Conservation (phyloP, 31 red algal species). For the Endocladia muricata region DNA sequence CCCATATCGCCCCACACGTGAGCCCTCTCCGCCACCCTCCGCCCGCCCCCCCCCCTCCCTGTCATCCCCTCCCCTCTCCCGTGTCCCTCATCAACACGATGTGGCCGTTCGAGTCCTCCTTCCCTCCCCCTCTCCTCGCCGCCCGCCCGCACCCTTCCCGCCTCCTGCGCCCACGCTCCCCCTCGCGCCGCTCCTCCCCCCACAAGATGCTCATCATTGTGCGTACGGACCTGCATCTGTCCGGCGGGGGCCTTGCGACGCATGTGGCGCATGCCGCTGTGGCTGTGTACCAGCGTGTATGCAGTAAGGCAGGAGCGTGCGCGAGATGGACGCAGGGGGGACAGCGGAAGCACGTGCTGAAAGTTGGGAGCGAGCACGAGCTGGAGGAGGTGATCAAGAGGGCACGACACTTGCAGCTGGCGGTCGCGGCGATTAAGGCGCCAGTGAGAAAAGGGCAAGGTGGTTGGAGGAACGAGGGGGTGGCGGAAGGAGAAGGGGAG, state of each 20-base stretch:
- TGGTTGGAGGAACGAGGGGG: neutral
- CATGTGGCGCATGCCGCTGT: constrained; percentile 8
- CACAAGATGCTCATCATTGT: constrained; percentile 15
- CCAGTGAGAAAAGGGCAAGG: neutral
- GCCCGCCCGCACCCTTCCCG: constrained; percentile 16
- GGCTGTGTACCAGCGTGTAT: neutral
- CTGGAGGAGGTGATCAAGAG: neutral
- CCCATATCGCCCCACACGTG: too few relatives aligned
- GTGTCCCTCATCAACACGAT: neutral
- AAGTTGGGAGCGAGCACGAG: neutral
- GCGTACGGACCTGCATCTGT: constrained; percentile 4
- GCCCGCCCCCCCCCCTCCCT: neutral
- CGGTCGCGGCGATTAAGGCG: neutral
- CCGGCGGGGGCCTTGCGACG: neutral
- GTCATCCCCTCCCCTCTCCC: neutral
- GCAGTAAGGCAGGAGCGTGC: neutral
- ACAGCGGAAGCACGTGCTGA: neutral
- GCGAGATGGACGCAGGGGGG: neutral
- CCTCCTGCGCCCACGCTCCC: neutral
- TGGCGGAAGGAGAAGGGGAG: neutral
- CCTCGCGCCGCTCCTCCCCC: neutral
- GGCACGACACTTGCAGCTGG: neutral
- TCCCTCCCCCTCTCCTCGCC: neutral
- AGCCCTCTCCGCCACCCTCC: neutral
- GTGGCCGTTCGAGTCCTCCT: neutral